Percentiles rank a stretch among this genome's conserved stretches.
phyloP scores from a whole-genome alignment of 495 filamentous ascomycete species.

The Neurospora sp. region DNA sequence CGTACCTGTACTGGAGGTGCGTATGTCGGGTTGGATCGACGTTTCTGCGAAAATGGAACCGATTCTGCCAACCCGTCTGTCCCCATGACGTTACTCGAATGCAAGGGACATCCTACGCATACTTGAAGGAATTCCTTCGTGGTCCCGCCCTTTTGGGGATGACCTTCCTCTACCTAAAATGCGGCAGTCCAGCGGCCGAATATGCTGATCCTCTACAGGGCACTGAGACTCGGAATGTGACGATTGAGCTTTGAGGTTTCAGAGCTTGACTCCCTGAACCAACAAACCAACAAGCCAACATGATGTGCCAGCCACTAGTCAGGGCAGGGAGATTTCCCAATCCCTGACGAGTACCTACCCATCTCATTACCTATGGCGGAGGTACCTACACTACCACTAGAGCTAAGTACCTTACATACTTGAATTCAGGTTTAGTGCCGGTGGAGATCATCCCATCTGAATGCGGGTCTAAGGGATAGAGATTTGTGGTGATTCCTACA shows the following conservation, averaged over 20 bases:
- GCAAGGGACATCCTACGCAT: not conserved
- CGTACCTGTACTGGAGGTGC: not conserved
- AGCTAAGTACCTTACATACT: not conserved
- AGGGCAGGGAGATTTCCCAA: too few relatives aligned
- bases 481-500: not conserved
- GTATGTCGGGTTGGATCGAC: not conserved
- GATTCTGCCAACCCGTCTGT: not conserved
- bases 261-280: not conserved
- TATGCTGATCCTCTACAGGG: not conserved
- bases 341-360: not conserved
- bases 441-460: not conserved
- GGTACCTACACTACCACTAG: too few relatives aligned
- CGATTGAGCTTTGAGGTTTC: not conserved
- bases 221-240: not conserved
- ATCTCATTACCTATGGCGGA: not conserved
- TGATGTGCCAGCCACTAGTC: not conserved
- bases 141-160: not conserved
- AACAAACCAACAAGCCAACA: not conserved
- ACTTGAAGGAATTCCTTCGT: not conserved
- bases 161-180: not conserved
- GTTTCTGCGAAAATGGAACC: not conserved
- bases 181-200: too few relatives aligned
- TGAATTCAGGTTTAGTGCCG: too few relatives aligned
- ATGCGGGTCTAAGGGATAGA: not conserved
- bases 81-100: not conserved